These are phyloP conservation scores for Blastobotrys apis DNA, from an alignment of 1,139 yeast genomes.

Conservation along the genomic window DNA sequence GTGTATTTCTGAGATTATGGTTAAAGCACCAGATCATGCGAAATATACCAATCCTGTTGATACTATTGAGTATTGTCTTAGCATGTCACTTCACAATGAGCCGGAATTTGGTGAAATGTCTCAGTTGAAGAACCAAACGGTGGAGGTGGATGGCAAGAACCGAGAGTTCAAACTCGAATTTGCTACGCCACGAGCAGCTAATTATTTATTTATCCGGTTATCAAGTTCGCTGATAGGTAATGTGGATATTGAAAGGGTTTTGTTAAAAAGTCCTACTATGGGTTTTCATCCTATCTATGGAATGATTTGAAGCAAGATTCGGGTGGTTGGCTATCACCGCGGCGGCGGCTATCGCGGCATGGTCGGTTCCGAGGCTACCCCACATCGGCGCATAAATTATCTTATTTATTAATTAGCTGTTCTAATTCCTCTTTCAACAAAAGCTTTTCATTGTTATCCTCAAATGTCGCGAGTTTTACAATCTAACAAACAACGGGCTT, in stretches of 20 bases:
- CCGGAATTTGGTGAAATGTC: too few relatives aligned
- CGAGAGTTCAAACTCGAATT: slow-evolving; percentile 17
- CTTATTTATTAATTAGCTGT: too few relatives aligned
- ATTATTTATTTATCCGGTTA: slow-evolving; percentile 15
- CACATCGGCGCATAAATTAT: too few relatives aligned
- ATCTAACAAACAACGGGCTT: slow-evolving; percentile 18
- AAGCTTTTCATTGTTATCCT: background rate
- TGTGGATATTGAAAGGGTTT: slow-evolving; percentile 18
- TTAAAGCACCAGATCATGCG: slow-evolving; percentile 19
- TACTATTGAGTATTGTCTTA: slow-evolving; percentile 15
- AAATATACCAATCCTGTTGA: slow-evolving; percentile 21
- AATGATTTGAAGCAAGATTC: background rate
- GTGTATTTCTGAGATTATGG: slow-evolving; percentile 15
- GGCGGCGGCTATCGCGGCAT: background rate
- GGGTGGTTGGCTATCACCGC: background rate
- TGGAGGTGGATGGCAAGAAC: background rate
- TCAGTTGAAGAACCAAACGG: too few relatives aligned
- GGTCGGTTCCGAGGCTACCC: background rate
- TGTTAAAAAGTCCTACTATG: background rate
- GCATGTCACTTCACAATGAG: too few relatives aligned
- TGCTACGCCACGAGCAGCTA: slow-evolving; percentile 14
- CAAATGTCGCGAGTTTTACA: slow-evolving; percentile 5
- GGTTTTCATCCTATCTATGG: background rate
- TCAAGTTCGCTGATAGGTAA: slow-evolving; percentile 12
- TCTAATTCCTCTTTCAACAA: too few relatives aligned